Evolutionary conservation across 371 early-diverging fungal genomes (phyloP), one percentile per base, ranked within the genome.

Genomic region (Conidiobolus incongruus): DNA sequence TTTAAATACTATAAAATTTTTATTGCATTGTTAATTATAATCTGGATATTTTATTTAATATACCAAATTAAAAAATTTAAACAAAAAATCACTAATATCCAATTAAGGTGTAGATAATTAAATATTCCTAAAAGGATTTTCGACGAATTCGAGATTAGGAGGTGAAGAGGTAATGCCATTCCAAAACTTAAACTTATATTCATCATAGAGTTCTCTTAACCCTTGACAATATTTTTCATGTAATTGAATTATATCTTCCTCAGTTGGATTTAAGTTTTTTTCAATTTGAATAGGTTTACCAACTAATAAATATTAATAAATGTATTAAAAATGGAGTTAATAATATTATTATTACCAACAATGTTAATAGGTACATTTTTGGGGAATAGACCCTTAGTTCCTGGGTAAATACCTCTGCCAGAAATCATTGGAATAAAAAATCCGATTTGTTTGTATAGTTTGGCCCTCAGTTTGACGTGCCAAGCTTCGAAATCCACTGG

Each of bases 371-470:
- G 64, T 15, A 65, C 63, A 31, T 70, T 54, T 41, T 59, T 58
- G n/a, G 77, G 78, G 23, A 75, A 47, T 10, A 77, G 29, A 0
- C 74, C 74, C 34, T 68, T 55, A 47, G 62, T 56, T 40, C 66
- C 75, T 44, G 72, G 69, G 48, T 75, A 75, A 16, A 75, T 55
- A 16, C 75, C 77, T 6, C 80, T 67, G 21, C 79, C 83, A 46
- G 76, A 73, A 47, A 76, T 73, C 29, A 79, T 50, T 4, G 79
- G 79, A 47, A 75, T 40, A 0, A 81, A 77, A 49, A 75, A 79
- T 28, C 75, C 79, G 26, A 68, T 54, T 4, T 58, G 41, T 0
- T 62, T 51, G 52, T 80, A 68, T 49, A 78, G 46, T 48, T 62
- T 55, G 29, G 65, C 62, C 46, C 81, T 81, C 26, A 70, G 28